Conservation (phyloP, 2,329 filamentous ascomycete genomes). For the Penicillium sp. region DNA sequence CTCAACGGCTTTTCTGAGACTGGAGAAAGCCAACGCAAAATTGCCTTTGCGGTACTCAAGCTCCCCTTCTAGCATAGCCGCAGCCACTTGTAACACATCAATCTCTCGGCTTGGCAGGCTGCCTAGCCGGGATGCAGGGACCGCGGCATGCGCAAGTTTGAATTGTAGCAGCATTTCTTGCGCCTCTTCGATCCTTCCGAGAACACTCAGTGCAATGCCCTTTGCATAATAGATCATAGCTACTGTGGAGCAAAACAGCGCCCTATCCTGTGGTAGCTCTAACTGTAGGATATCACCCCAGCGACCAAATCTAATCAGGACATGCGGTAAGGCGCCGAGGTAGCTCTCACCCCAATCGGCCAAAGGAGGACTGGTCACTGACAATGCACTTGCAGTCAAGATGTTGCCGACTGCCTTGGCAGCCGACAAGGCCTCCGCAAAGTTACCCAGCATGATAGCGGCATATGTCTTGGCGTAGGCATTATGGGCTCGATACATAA, state of each 20-base stretch:
- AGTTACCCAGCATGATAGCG: slow-evolving; percentile 19
- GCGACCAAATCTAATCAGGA: slow-evolving; percentile 67
- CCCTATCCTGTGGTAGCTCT: slow-evolving; percentile 53
- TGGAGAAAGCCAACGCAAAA: slow-evolving; percentile 56
- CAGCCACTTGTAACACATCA: slow-evolving; percentile 62
- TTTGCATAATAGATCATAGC: slow-evolving; percentile 66
- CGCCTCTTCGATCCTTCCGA: slow-evolving; percentile 53
- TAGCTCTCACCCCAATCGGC: slow-evolving; percentile 74
- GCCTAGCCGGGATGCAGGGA: slow-evolving; percentile 61
- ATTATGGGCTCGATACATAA: slow-evolving; percentile 26
- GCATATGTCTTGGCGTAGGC: slow-evolving; percentile 19
- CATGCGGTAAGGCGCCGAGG: slow-evolving; percentile 63
- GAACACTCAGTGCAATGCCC: slow-evolving; percentile 62
- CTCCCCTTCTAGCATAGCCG: slow-evolving; percentile 68
- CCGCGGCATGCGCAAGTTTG: slow-evolving; percentile 46
- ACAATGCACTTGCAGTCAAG: slow-evolving; percentile 20
- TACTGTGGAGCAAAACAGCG: slow-evolving; percentile 65
- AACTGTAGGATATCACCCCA: slow-evolving; percentile 65
- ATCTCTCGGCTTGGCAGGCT: slow-evolving; percentile 57
- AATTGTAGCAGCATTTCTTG: slow-evolving; percentile 53
- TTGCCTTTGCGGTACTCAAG: slow-evolving; percentile 64
- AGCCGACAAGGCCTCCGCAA: slow-evolving; percentile 16
- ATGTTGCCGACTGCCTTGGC: slow-evolving; percentile 16
- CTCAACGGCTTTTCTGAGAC: slow-evolving; percentile 57
- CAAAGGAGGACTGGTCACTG: slow-evolving; percentile 67